These are phyloP conservation scores for Gymnopilus junonius DNA, from an alignment of 768 basidiomycete species.

Conservation along the genomic window DNA sequence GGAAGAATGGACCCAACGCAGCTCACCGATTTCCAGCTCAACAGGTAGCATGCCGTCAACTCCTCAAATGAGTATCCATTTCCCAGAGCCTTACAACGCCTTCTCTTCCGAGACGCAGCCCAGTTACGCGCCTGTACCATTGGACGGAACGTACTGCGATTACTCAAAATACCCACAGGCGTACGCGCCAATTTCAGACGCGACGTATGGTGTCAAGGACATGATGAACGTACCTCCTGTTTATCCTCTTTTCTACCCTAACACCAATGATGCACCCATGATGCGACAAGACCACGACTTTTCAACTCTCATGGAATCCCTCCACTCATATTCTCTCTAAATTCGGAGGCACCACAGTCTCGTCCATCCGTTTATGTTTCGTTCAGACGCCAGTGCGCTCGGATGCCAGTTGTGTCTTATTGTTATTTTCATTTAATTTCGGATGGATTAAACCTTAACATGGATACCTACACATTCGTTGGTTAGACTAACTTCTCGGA, in stretches of 20 bases:
- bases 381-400: background rate
- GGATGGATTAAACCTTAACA: background rate
- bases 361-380: background rate
- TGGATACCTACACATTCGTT: background rate
- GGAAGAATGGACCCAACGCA: slow-evolving; percentile 47
- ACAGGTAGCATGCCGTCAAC: slow-evolving; percentile 45
- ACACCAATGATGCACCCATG: slow-evolving; percentile 26
- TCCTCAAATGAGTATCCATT: slow-evolving; percentile 37
- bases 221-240: slow-evolving; percentile 21
- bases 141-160: slow-evolving; percentile 28
- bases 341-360: background rate
- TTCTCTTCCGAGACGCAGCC: slow-evolving; percentile 29
- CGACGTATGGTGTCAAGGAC: slow-evolving; percentile 20
- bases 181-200: slow-evolving; percentile 22
- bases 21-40: slow-evolving; percentile 44
- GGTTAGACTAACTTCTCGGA: background rate
- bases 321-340: slow-evolving; percentile 34
- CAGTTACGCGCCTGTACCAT: slow-evolving; percentile 23
- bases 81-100: slow-evolving; percentile 29
- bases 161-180: slow-evolving; percentile 26
- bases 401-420: slow-evolving; percentile 7
- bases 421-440: background rate
- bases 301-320: slow-evolving; percentile 39
- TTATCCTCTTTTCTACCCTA: slow-evolving; percentile 26
- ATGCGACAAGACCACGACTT: slow-evolving; percentile 34